Evolutionary conservation across 73 alveolate species (phyloP), one percentile per base, ranked within the genome.

Genomic region (Uronychia setigera): DNA sequence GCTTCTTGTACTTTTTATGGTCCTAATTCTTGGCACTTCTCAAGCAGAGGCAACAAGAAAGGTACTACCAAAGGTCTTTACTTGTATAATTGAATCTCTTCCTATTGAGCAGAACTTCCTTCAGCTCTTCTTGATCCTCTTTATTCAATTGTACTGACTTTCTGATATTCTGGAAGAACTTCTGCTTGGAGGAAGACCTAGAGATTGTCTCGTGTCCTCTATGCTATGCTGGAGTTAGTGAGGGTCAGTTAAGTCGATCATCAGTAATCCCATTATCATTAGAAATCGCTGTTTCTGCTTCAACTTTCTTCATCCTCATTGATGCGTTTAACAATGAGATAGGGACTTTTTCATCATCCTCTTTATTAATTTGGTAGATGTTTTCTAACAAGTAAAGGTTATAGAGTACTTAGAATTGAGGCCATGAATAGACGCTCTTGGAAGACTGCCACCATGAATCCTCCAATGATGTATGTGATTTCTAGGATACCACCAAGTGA

Each of bases 401-500:
- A 11, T 46, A 46, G 67, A 46, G 67, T 33, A 31, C 76, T 82
- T 1, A 82, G 60, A 25, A 88, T 46, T 0, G 88, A 82, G 31
- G 91, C 58, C 25, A 82, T 76, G 67, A 82, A 88, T 11, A 88
- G 29, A 25, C 94, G 29, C 59, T 85, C 82, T 26, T 82, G 26
- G 28, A 82, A 76, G 28, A 88, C 27, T 9, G 76, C 81, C 14
- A 81, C 67, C 60, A 82, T 11, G 9, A 88, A 26, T 1, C 33
- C 35, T 27, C 94, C 94, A 30, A 82, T 1, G 26, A 82, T 31
- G 32, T 34, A 77, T 9, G 76, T 46, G 1, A 83, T 35, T 29
- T 82, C 74, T 28, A 78, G 76, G 29, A 88, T 80, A 29, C 94
- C 94, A 76, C 94, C 94, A 31, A 83, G 59, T 26, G 82, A 82